Conservation (phyloP, 1,284 basidiomycete species). For the Ustilago hordei region DNA sequence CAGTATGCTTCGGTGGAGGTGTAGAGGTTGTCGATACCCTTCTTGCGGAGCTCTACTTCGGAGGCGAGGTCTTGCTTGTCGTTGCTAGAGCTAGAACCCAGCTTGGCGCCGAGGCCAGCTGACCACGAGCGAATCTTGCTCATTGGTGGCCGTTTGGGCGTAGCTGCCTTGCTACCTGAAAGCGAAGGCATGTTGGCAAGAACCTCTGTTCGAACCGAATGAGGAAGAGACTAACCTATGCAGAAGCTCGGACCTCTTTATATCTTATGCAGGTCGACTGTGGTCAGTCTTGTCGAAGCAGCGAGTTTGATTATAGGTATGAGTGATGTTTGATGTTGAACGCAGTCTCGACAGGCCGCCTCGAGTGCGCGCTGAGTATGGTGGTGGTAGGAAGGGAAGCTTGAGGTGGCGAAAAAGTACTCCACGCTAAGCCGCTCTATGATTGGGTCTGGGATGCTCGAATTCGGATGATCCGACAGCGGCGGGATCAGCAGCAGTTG, state of each 20-base stretch:
- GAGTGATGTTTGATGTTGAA: neutral
- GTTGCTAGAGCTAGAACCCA: slow-evolving; percentile 7
- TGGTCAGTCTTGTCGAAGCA: neutral
- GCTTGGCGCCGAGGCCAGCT: slow-evolving; percentile 38
- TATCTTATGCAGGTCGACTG: neutral
- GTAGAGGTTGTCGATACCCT: slow-evolving; percentile 44
- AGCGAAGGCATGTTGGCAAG: slow-evolving; percentile 2
- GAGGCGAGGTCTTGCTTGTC: slow-evolving; percentile 37
- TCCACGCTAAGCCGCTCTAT: neutral
- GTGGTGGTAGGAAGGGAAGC: neutral
- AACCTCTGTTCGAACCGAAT: neutral
- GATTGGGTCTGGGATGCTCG: neutral
- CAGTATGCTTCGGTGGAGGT: slow-evolving; percentile 50
- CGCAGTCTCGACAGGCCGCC: neutral
- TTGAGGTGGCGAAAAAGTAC: neutral
- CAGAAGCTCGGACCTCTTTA: neutral
- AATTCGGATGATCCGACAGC: neutral
- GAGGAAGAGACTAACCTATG: neutral
- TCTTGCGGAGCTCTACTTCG: slow-evolving; percentile 44
- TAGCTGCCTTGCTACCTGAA: neutral
- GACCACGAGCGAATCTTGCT: slow-evolving; percentile 40
- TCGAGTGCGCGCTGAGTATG: neutral
- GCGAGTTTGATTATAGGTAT: neutral
- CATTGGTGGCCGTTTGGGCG: slow-evolving; percentile 32
- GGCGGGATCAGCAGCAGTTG: neutral